Conservation (phyloP, 163 green algal genomes). For the Scenedesmus sp. region DNA sequence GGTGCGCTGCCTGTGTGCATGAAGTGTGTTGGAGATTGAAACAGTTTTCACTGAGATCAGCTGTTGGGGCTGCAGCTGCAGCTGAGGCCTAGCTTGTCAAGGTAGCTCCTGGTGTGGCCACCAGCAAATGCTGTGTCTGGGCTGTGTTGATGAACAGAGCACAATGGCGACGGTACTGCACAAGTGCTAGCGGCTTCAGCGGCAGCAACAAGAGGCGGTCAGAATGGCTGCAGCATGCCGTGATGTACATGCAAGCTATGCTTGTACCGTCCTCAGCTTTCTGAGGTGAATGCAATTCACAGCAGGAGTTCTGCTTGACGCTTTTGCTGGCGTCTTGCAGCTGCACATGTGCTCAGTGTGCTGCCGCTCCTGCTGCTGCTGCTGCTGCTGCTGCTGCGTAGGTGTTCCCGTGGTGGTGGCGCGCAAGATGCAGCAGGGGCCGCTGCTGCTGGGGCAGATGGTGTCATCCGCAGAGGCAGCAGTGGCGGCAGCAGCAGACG, state of each 20-base stretch:
- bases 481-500: constrained; percentile 84
- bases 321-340: not conserved
- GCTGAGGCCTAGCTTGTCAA: not conserved
- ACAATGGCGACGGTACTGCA: too few species aligned
- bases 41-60: not conserved
- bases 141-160: too few species aligned
- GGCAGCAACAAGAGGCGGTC: too few species aligned
- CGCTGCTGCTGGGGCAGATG: constrained; percentile 77
- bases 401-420: constrained; percentile 92
- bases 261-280: too few species aligned
- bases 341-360: not conserved
- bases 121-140: not conserved
- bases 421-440: constrained; percentile 72
- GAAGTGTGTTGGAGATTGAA: not conserved
- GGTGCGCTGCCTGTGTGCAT: constrained; percentile 56
- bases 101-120: not conserved
- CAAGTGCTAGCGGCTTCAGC: too few species aligned
- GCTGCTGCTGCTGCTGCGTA: constrained; percentile 29
- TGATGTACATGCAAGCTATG: too few species aligned
- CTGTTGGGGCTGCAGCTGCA: not conserved
- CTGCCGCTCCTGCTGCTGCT: not conserved
- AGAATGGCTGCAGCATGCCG: too few species aligned
- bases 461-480: constrained; percentile 71
- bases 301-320: too few species aligned
- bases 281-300: too few species aligned